These are phyloP conservation scores for Schizosaccharomyces pombe DNA, from an alignment of 805 yeast species.

Conservation along the genomic window DNA sequence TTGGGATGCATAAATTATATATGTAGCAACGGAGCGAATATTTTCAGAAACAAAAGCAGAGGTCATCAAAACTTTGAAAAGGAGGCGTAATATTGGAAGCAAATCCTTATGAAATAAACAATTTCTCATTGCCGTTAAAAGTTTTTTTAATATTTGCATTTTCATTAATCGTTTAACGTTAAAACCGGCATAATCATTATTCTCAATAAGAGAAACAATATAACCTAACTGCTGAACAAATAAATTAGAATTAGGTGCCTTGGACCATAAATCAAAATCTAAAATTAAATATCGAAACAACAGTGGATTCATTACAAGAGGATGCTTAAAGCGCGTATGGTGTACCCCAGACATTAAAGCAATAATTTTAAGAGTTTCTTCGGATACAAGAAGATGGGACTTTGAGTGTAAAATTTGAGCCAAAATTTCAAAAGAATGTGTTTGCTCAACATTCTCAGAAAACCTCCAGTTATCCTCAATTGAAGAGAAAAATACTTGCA, in stretches of 20 bases:
- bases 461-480: slow-evolving; percentile 28
- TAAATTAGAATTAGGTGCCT: slow-evolving; percentile 19
- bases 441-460: slow-evolving; percentile 32
- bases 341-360: slow-evolving; percentile 35
- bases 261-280: slow-evolving; percentile 36
- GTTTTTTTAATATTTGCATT: slow-evolving; percentile 23
- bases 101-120: slow-evolving; percentile 19
- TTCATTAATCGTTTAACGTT: slow-evolving; percentile 31
- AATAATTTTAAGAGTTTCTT: slow-evolving; percentile 27
- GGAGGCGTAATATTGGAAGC: slow-evolving; percentile 19
- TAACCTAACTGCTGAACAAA: slow-evolving; percentile 34
- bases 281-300: slow-evolving; percentile 37
- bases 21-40: slow-evolving; percentile 29
- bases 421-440: slow-evolving; percentile 37
- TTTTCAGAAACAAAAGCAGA: slow-evolving; percentile 32
- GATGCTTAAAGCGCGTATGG: slow-evolving; percentile 26
- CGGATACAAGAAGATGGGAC: slow-evolving; percentile 14
- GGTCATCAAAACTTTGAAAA: slow-evolving; percentile 21
- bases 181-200: slow-evolving; percentile 26
- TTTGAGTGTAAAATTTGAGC: slow-evolving; percentile 30
- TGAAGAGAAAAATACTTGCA: neutral
- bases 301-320: slow-evolving; percentile 30
- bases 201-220: slow-evolving; percentile 27
- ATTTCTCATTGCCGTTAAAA: slow-evolving; percentile 28
- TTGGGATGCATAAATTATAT: slow-evolving; percentile 26